These are phyloP conservation scores for Russula compacta DNA, from an alignment of 768 basidiomycete genomes.

Conservation along the genomic window DNA sequence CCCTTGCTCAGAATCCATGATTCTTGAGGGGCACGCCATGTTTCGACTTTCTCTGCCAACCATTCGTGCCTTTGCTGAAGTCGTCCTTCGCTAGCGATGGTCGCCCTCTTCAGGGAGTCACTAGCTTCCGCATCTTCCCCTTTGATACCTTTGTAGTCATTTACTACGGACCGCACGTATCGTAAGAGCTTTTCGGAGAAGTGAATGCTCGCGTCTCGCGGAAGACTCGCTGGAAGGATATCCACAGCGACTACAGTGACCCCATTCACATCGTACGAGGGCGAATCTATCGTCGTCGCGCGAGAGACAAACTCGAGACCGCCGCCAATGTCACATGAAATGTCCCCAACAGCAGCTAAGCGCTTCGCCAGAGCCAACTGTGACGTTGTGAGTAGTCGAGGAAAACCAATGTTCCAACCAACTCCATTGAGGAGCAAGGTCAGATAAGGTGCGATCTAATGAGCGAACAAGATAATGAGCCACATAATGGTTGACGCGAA, in stretches of 20 bases:
- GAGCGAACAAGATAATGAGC: neutral
- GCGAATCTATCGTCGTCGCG: conserved; percentile 70
- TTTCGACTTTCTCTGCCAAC: conserved; percentile 45
- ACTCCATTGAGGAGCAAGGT: conserved; percentile 81
- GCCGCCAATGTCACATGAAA: conserved; percentile 87
- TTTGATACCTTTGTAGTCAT: conserved; percentile 27
- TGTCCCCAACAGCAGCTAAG: conserved; percentile 72
- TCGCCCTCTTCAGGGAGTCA: conserved; percentile 56
- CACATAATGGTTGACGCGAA: neutral
- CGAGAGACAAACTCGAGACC: conserved; percentile 75
- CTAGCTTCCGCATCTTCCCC: conserved; percentile 25
- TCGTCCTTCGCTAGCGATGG: conserved; percentile 52
- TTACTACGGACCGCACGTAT: conserved; percentile 54
- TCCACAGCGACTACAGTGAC: conserved; percentile 84
- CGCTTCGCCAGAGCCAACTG: conserved; percentile 43
- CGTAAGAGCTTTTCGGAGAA: conserved; percentile 62
- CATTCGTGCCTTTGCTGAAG: conserved; percentile 46
- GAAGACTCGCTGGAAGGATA: conserved; percentile 80
- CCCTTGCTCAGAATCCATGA: neutral
- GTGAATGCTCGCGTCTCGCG: conserved; percentile 68
- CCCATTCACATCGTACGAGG: conserved; percentile 58
- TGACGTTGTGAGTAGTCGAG: conserved; percentile 64
- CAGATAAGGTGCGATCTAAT: conserved; percentile 74
- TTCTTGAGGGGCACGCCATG: conserved; percentile 27
- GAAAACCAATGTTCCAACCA: conserved; percentile 74